A percentile compares a stretch with the other conserved stretches of the same genome.
These are phyloP conservation scores for Kandelia obovata DNA, from an alignment of 345 rosid species.

Conservation along the genomic window DNA sequence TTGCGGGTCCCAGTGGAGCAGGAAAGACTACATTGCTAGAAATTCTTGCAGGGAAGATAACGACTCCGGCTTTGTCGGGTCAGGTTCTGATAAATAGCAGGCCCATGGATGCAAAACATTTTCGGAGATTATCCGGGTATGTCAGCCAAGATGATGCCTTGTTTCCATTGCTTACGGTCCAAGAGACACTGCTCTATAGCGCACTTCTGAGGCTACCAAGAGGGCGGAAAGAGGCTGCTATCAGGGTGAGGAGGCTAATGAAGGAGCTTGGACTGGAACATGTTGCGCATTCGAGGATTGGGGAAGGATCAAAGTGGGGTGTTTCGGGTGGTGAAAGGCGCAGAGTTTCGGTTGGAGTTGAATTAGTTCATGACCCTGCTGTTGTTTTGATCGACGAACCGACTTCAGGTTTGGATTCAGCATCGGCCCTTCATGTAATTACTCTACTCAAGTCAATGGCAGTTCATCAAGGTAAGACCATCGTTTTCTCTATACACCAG, in stretches of 20 bases:
- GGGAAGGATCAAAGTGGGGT: slow-evolving; percentile 58
- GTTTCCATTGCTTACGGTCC: slow-evolving; percentile 78
- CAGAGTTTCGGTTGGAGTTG: slow-evolving; percentile 86
- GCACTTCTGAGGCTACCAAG: slow-evolving; percentile 72
- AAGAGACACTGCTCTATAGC: slow-evolving; percentile 78
- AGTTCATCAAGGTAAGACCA: slow-evolving; percentile 69
- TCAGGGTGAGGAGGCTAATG: slow-evolving; percentile 54
- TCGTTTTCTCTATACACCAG: slow-evolving; percentile 78
- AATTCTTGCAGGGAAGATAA: slow-evolving; percentile 71
- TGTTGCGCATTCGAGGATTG: slow-evolving; percentile 55
- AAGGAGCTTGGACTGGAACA: slow-evolving; percentile 71
- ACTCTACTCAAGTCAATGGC: slow-evolving; percentile 65
- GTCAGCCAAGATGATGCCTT: slow-evolving; percentile 85
- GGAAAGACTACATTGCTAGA: slow-evolving; percentile 88
- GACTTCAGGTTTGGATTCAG: slow-evolving; percentile 93
- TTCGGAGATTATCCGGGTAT: slow-evolving; percentile 67
- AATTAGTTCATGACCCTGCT: slow-evolving; percentile 84
- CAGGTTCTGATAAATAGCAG: slow-evolving; percentile 59
- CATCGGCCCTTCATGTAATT: slow-evolving; percentile 70
- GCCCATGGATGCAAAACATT: slow-evolving; percentile 49
- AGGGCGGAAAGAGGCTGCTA: slow-evolving; percentile 37
- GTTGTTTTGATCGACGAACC: slow-evolving; percentile 87
- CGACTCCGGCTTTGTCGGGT: slow-evolving; percentile 41
- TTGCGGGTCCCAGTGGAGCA: slow-evolving; percentile 92
- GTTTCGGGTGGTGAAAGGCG: slow-evolving; percentile 91